Base-by-base conservation (phyloP, 129 eudicot species). In the Apium graveolens region DNA sequence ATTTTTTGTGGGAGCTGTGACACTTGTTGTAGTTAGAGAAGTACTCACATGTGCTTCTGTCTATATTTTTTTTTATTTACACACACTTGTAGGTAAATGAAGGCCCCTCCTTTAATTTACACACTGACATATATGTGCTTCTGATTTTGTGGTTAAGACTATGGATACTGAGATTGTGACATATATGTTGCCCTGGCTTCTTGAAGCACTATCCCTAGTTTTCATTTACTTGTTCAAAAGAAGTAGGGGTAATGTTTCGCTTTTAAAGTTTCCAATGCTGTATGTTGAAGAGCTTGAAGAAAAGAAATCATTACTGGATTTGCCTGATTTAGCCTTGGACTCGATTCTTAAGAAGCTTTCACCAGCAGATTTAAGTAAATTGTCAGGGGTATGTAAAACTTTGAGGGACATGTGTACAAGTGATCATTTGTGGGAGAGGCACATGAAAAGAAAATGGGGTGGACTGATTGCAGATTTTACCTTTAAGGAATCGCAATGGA, bases 271-370 rank as follows among this genome's bases (percentile, higher is more conserved):
- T 73, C 9, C 65, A 11, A 46, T 80, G 82, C 73, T 76, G 55
- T 41, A 75, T 55, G 20, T 69, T 48, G 74, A 39, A 68, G 80
- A 76, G 55, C 49, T 80, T 32, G 73, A 70, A 4, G 79, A 51
- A 53, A 51, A 87, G 17, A 77, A 18, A 70, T 87, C 85, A 63
- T 65, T 95, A 70, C 69, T 86, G 17, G 94, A 95, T 81, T 86
- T 95, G 80, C 98, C 97, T 17, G 98, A 90, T 84, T 90, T 91
- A 74, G 85, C 92, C 74, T 79, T 95, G 85, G 98, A 91, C 55
- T 87, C 88, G 80, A 88, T 95, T 80, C 89, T 95, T 72, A 93
- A 87, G 74, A 85, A 81, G 90, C 97, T 95, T 83, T 83, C 89
- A 18, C 91, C 97, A 18, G 62, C 76, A 27, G 97, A 84, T 2